These are phyloP conservation scores for Rhododendron ovatum DNA, from an alignment of 148 eudicot genomes.

Conservation along the genomic window DNA sequence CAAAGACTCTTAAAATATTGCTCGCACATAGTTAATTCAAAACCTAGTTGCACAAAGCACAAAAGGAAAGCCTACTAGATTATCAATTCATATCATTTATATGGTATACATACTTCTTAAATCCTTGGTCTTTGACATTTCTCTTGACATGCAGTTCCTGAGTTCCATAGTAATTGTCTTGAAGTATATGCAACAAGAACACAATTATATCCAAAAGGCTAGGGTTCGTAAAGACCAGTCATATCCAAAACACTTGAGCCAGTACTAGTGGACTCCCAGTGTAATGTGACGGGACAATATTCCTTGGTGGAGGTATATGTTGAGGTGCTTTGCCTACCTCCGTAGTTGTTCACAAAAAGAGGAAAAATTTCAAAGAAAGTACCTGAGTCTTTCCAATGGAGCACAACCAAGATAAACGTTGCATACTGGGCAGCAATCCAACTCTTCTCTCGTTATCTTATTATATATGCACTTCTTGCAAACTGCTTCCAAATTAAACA, in stretches of 20 bases:
- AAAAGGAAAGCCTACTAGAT: background rate
- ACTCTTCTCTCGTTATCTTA: background rate
- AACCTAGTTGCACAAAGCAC: background rate
- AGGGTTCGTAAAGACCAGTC: background rate
- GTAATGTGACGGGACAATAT: background rate
- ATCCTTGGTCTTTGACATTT: background rate
- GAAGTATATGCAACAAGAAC: background rate
- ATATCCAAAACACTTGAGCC: background rate
- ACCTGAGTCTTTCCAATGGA: constrained; percentile 20
- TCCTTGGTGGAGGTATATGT: background rate
- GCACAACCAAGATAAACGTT: background rate
- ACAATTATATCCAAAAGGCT: background rate
- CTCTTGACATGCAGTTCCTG: background rate
- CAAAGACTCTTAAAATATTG: too few species aligned
- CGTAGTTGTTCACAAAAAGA: background rate
- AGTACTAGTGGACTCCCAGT: background rate
- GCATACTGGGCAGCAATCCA: constrained; percentile 15
- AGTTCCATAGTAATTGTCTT: background rate
- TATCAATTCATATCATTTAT: background rate
- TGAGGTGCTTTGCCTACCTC: background rate
- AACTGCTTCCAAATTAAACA: background rate
- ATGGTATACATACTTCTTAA: background rate
- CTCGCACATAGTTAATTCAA: background rate
- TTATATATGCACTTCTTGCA: constrained; percentile 6
- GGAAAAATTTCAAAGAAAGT: background rate